These are phyloP conservation scores for Glebionis coronaria DNA, from an alignment of 129 eudicot genomes.

Conservation along the genomic window DNA sequence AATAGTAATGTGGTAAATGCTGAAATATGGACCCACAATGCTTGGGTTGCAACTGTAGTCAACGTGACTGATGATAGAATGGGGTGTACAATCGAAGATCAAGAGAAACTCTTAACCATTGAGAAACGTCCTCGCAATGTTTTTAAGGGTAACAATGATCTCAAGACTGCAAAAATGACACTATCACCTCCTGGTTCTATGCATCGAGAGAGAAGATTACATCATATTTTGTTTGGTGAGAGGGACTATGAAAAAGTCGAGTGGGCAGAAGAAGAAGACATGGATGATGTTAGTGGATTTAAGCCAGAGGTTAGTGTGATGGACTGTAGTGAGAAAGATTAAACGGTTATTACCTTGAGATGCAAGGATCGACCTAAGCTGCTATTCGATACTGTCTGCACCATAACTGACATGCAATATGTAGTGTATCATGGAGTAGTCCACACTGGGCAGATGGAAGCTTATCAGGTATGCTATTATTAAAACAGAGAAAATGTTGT, in stretches of 20 bases:
- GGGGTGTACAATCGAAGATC: slow-evolving; percentile 62
- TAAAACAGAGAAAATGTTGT: too few relatives aligned
- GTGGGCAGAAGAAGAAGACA: neutral
- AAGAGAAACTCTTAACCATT: slow-evolving; percentile 49
- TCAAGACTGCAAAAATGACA: slow-evolving; percentile 59
- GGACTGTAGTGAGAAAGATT: slow-evolving; percentile 63
- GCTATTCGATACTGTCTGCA: slow-evolving; percentile 72
- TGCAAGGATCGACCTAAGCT: slow-evolving; percentile 83
- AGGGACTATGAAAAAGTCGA: slow-evolving; percentile 56
- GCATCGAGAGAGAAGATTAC: slow-evolving; percentile 78
- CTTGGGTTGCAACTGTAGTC: slow-evolving; percentile 84
- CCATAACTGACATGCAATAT: slow-evolving; percentile 85
- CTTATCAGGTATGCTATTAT: slow-evolving; percentile 56
- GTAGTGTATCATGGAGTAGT: slow-evolving; percentile 85
- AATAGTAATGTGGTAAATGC: slow-evolving; percentile 86
- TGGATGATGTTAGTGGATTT: slow-evolving; percentile 18
- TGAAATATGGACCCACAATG: slow-evolving; percentile 86
- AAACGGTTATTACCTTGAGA: slow-evolving; percentile 68
- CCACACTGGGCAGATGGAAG: slow-evolving; percentile 63
- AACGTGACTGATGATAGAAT: slow-evolving; percentile 55
- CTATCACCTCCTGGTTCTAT: slow-evolving; percentile 63
- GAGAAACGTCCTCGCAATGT: slow-evolving; percentile 61
- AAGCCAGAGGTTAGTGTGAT: slow-evolving; percentile 53
- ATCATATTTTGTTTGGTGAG: slow-evolving; percentile 84
- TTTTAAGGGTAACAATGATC: slow-evolving; percentile 56